Conservation (phyloP, 2,329 filamentous ascomycete genomes). For the Claviceps arundinis region DNA sequence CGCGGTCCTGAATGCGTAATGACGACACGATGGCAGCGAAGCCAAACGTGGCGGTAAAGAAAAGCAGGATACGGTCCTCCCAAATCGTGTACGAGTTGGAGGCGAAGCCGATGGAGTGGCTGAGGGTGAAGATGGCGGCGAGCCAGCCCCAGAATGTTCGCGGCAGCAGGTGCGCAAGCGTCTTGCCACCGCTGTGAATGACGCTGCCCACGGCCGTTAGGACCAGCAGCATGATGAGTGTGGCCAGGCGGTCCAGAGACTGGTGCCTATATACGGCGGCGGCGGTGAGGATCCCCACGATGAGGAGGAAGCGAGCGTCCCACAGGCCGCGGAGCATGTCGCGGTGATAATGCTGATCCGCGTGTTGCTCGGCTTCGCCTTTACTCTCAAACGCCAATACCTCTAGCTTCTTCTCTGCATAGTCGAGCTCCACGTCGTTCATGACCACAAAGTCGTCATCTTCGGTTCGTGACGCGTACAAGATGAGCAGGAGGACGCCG, state of each 20-base stretch:
- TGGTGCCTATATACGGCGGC: slow-evolving; percentile 20
- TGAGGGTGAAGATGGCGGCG: slow-evolving; percentile 65
- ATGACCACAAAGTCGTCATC: slow-evolving; percentile 41
- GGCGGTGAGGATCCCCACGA: slow-evolving; percentile 15
- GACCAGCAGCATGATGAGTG: slow-evolving; percentile 23
- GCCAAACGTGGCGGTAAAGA: slow-evolving; percentile 83
- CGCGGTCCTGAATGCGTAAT: slow-evolving; percentile 52
- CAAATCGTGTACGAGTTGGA: slow-evolving; percentile 98
- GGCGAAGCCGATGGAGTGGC: slow-evolving; percentile 85
- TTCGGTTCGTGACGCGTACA: slow-evolving; percentile 54
- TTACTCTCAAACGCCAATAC: slow-evolving; percentile 21
- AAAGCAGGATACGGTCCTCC: slow-evolving; percentile 90
- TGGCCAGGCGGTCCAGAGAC: slow-evolving; percentile 22
- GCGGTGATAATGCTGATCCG: slow-evolving; percentile 21
- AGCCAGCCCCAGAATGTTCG: slow-evolving; percentile 82
- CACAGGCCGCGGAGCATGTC: slow-evolving; percentile 23
- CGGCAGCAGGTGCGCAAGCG: slow-evolving; percentile 45
- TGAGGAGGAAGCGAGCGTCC: slow-evolving; percentile 20
- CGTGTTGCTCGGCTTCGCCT: slow-evolving; percentile 26
- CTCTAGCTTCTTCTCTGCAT: slow-evolving; percentile 45
- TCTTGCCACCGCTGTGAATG: slow-evolving; percentile 30
- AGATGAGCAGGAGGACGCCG: slow-evolving; percentile 53
- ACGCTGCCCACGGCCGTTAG: slow-evolving; percentile 29
- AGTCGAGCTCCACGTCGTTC: slow-evolving; percentile 44
- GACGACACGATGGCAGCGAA: slow-evolving; percentile 61